phyloP scores from a whole-genome alignment of 345 rosid species.

The Dovyalis caffra region DNA sequence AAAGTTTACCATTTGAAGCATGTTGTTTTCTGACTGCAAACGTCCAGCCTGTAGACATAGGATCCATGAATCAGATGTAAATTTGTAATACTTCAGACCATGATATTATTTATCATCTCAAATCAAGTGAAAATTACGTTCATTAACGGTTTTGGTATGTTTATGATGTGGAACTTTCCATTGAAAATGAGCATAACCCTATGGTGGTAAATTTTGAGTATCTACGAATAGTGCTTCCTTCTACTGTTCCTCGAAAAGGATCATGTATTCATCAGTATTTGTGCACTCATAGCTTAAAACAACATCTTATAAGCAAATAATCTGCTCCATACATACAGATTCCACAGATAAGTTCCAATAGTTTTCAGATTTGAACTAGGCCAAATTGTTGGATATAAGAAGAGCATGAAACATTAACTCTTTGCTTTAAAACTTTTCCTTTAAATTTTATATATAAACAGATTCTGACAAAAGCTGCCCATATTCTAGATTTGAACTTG shows the following conservation, averaged over 20 bases:
- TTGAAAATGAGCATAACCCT: not conserved
- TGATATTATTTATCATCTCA: not conserved
- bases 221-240: not conserved
- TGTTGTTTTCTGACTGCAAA: conserved; percentile 60
- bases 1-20: conserved; percentile 85
- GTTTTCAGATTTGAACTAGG: not conserved
- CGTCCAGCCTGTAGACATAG: conserved; percentile 46
- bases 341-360: not conserved
- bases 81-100: not conserved
- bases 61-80: conserved; percentile 13
- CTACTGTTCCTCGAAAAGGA: not conserved
- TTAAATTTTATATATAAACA: too few relatives aligned
- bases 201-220: not conserved
- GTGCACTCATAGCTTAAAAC: not conserved
- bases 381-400: not conserved
- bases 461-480: too few relatives aligned
- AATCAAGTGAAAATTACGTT: not conserved
- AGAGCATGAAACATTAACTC: too few relatives aligned
- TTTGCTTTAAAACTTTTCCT: too few relatives aligned
- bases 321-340: not conserved
- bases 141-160: not conserved
- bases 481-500: too few relatives aligned
- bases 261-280: not conserved
- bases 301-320: not conserved
- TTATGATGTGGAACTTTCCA: not conserved